Evolutionary conservation across 140 eudicot species (phyloP).

Genomic region (Anethum foeniculum): DNA sequence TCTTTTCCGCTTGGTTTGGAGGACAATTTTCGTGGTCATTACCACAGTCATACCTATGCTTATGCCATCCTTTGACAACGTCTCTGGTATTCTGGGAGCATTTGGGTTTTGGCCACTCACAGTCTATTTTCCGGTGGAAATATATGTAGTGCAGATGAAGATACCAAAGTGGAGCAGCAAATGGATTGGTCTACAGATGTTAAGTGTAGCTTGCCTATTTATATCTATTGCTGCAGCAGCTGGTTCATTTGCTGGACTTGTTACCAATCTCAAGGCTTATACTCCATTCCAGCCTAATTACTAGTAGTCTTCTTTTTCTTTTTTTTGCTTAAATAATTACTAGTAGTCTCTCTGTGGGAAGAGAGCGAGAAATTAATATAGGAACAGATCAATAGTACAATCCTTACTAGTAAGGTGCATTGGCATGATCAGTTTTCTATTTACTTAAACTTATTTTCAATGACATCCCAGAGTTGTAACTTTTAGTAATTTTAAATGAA

Average conservation of each 20-base stretch:
- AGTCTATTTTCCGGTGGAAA: neutral
- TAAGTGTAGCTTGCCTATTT: conserved; percentile 35
- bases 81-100: neutral
- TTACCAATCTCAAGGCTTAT: conserved; percentile 36
- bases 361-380: too few relatives aligned
- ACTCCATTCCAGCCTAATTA: conserved; percentile 2
- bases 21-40: neutral
- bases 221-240: conserved; percentile 47
- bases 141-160: neutral
- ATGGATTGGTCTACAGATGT: conserved; percentile 25
- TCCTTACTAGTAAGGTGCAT: too few relatives aligned
- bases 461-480: too few relatives aligned
- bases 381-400: too few relatives aligned
- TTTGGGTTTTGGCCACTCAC: neutral
- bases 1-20: neutral
- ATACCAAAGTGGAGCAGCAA: neutral
- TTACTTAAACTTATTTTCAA: too few relatives aligned
- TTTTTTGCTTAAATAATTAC: too few relatives aligned
- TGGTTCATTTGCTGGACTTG: conserved; percentile 53
- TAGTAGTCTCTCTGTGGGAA: neutral
- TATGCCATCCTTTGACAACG: neutral
- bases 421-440: too few relatives aligned
- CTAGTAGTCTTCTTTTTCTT: conserved; percentile 11
- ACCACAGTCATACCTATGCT: neutral
- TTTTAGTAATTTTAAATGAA: too few relatives aligned